Conservation (phyloP, 495 filamentous ascomycete genomes). For the Lophiotrema nucula region DNA sequence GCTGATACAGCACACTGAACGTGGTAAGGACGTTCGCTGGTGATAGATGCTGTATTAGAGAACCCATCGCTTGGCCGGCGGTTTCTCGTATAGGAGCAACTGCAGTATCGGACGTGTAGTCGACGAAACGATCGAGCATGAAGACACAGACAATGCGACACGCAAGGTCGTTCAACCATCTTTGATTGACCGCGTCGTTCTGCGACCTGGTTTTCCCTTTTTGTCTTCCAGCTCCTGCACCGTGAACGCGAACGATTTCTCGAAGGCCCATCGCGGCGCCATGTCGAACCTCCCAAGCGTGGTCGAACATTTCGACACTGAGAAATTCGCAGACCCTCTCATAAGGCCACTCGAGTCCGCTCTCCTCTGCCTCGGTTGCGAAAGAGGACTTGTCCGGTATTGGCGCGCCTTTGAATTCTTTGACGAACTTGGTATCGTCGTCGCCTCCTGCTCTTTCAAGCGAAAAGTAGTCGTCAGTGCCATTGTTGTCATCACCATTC, state of each 20-base stretch:
- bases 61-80: conserved; percentile 90
- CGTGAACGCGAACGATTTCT: conserved; percentile 89
- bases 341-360: conserved; percentile 89
- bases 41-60: conserved; percentile 77
- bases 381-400: conserved; percentile 64
- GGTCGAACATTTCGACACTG: conserved; percentile 87
- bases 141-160: conserved; percentile 91
- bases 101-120: conserved; percentile 95
- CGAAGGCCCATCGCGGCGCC: conserved; percentile 93
- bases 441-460: conserved; percentile 74
- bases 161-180: conserved; percentile 89
- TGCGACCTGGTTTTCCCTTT: conserved; percentile 65
- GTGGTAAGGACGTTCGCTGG: conserved; percentile 71
- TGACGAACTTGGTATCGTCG: conserved; percentile 88
- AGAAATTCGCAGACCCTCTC: conserved; percentile 92
- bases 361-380: conserved; percentile 65
- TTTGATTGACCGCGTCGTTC: conserved; percentile 75
- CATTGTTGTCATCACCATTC: conserved; percentile 54
- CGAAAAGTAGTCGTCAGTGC: conserved; percentile 75
- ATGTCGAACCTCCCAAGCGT: conserved; percentile 94
- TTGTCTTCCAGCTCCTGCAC: conserved; percentile 80
- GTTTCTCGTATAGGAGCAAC: conserved; percentile 96
- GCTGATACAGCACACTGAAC: conserved; percentile 75
- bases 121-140: conserved; percentile 95
- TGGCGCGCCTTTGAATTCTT: conserved; percentile 85